phyloP scores from a whole-genome alignment of 306 rosid species.

The Malus asiatica region DNA sequence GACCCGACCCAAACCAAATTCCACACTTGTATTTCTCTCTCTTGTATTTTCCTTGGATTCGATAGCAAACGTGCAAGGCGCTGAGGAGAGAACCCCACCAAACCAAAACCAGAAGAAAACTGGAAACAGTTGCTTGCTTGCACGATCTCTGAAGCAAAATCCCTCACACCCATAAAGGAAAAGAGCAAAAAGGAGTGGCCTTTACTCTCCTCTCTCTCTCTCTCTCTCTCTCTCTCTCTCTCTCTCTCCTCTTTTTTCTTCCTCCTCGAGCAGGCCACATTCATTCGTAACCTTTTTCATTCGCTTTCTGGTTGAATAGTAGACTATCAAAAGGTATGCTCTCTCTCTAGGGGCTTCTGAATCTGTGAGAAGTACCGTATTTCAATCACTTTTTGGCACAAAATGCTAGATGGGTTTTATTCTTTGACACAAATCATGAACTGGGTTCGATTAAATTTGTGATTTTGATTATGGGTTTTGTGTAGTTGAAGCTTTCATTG shows the following conservation, averaged over 20 bases:
- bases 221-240: neutral
- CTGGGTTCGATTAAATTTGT: slow-evolving; percentile 24
- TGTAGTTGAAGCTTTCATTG: slow-evolving; percentile 17
- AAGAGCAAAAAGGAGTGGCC: neutral
- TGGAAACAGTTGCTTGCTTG: slow-evolving; percentile 56
- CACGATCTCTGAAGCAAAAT: slow-evolving; percentile 43
- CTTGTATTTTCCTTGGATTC: slow-evolving; percentile 17
- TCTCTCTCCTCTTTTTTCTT: neutral
- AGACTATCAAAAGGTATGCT: slow-evolving; percentile 16
- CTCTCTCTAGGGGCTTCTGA: slow-evolving; percentile 11
- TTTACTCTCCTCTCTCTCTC: neutral
- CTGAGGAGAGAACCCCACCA: slow-evolving; percentile 27
- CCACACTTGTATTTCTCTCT: neutral
- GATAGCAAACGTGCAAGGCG: slow-evolving; percentile 34
- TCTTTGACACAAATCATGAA: slow-evolving; percentile 15
- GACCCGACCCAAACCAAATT: slow-evolving; percentile 1
- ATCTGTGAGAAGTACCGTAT: neutral
- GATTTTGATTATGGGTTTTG: slow-evolving; percentile 30
- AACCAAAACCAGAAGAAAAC: slow-evolving; percentile 9
- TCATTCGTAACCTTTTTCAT: slow-evolving; percentile 22
- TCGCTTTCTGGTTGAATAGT: slow-evolving; percentile 33
- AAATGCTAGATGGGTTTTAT: slow-evolving; percentile 26
- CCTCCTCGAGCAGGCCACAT: slow-evolving; percentile 7
- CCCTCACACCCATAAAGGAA: neutral
- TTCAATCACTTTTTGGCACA: neutral